Evolutionary conservation across 2,329 filamentous ascomycete genomes (phyloP).

Genomic region (Aspergillus thermomutatus): DNA sequence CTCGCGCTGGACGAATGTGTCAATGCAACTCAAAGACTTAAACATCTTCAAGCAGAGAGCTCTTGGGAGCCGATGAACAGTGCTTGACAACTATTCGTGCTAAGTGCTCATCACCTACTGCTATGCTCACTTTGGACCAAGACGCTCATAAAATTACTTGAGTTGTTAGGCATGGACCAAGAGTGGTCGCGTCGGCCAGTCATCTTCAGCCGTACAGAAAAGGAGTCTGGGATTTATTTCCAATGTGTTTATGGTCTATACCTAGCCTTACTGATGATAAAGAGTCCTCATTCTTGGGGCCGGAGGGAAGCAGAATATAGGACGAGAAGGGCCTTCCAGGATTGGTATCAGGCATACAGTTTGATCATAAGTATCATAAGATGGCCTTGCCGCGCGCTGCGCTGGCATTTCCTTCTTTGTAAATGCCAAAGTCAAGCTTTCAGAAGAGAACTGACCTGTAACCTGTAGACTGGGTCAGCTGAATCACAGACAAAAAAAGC

Average conservation of each 20-base stretch:
- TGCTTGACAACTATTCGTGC: background rate
- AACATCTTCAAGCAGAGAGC: conserved; percentile 26
- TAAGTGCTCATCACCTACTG: too few species aligned
- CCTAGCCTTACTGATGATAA: background rate
- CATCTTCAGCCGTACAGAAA: background rate
- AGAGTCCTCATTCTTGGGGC: background rate
- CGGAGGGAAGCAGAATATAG: background rate
- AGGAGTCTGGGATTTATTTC: background rate
- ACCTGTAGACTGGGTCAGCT: too few species aligned
- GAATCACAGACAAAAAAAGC: too few species aligned
- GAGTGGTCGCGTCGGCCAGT: background rate
- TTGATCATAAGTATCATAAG: background rate
- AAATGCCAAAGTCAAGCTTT: too few species aligned
- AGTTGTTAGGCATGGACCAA: background rate
- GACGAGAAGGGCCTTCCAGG: background rate
- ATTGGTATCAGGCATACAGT: too few species aligned
- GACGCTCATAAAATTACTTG: background rate
- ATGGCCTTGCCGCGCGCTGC: too few species aligned
- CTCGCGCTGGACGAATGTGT: conserved; percentile 27
- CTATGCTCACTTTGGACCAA: background rate
- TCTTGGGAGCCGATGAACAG: conserved; percentile 14
- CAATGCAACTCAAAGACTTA: conserved; percentile 31
- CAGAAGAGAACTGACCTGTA: too few species aligned
- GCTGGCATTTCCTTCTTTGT: too few species aligned
- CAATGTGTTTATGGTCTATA: background rate